Base-by-base conservation (phyloP, 129 eudicot genomes). In the Centella asiatica region DNA sequence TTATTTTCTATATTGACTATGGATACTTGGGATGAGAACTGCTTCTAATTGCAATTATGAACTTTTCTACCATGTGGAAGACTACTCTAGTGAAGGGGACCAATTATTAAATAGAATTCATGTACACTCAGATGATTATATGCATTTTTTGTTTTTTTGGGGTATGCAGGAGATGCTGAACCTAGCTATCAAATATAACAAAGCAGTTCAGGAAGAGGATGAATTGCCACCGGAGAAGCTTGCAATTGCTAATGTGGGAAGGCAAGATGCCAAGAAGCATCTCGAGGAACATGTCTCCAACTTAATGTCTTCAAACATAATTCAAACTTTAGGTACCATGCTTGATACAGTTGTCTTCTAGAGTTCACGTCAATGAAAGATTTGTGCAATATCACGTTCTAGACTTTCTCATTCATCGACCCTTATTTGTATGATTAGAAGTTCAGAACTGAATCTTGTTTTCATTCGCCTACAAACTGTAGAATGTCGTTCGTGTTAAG, bases 181-280 rank as follows among this genome's bases (percentile, higher is more conserved):
- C 46, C 68, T 90, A 31, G 95, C 95, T 6, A 54, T 81, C 34
- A 90, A 83, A 57, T 90, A 90, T 57, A 86, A 90, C 61, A 90
- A 90, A 72, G 97, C 95, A 37, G 97, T 90, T 47, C 87, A 86
- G 68, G 95, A 90, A 54, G 97, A 90, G 77, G 97, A 90, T 76
- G 83, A 83, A 72, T 63, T 90, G 78, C 56, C 97, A 15, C 95
- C 97, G 19, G 97, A 90, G 73, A 86, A 90, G 78, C 74, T 90
- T 10, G 95, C 87, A 15, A 90, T 90, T 65, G 97, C 95, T 27
- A 90, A 90, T 60, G 97, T 90, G 50, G 97, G 97, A 70, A 83
- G 88, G 76, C 97, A 86, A 73, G 95, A 90, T 37, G 97, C 95
- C 0, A 90, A 90, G 89, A 90, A 90, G 62, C 95, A 90, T 83